Base-by-base conservation (phyloP, 2,329 filamentous ascomycete species). In the Ophiostoma novo-ulmi region DNA sequence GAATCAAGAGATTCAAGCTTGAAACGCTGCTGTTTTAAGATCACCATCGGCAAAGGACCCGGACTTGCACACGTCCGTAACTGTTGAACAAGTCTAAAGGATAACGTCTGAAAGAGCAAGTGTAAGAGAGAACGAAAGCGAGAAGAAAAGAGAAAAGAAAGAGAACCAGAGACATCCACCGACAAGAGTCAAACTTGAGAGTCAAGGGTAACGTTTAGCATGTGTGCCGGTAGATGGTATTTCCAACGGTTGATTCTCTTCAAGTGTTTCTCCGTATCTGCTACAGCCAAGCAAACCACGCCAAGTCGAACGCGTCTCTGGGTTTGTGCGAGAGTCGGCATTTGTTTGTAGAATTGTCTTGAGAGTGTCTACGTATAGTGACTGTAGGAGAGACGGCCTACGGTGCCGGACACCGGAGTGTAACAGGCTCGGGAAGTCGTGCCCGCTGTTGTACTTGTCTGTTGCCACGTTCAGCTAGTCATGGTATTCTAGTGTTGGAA, bases 261-360 rank as follows among this genome's bases (percentile, higher is more conserved):
- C 20, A 36, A 36, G 63, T 65, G 63, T 65, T 41, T 65, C 63
- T 65, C 63, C 63, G 63, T 65, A 36, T 36, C 35, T 38, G 36
- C 58, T 31, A 63, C 26, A 65, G 36, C 63, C 63, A 65, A 65
- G 63, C 36, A 65, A 65, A 22, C 4, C 17, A 39, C n/a, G 63
- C 63, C 63, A 39, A 39, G 63, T 65, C 63, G 63, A 65, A 65
- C 63, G 63, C 63, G 63, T 39, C 63, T 65, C 36, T 22, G 58
- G 22, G 26, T 35, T 63, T 63, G 58, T 63, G 58, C 58, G 58
- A 63, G 58, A 63, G 58, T 63, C 58, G 58, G 58, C 58, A 63
- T 31, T 65, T 36, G 63, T 65, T 14, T 14, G 8, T 61, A 22
- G 8, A 31, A 5, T 17, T 61, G 55, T 61, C 31, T 26, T 31